Conservation (phyloP, 2,329 filamentous ascomycete genomes). For the Talaromyces amestolkiae region DNA sequence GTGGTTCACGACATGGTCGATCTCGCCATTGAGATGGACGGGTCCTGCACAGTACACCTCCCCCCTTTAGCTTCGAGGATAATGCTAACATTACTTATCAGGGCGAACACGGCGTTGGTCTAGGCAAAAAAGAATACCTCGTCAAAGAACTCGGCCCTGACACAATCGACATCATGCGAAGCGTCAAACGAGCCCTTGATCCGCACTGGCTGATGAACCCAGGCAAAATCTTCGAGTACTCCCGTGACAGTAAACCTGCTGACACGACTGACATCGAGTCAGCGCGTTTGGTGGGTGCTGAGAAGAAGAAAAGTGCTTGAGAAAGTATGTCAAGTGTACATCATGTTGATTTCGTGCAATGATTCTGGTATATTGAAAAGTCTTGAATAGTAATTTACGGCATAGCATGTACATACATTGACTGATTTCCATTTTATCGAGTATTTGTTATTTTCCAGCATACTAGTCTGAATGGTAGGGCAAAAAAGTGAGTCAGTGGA, state of each 20-base stretch:
- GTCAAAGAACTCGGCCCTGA: conserved; percentile 75
- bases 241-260: conserved; percentile 15
- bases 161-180: conserved; percentile 79
- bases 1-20: conserved; percentile 89
- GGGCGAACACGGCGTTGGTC: conserved; percentile 80
- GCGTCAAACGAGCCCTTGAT: conserved; percentile 78
- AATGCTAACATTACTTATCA: not conserved
- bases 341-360: not conserved
- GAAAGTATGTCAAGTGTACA: not conserved
- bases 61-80: too few relatives aligned
- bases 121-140: conserved; percentile 80
- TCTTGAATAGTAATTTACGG: not conserved
- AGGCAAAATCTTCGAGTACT: conserved; percentile 80
- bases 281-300: conserved; percentile 16
- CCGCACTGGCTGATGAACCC: conserved; percentile 88
- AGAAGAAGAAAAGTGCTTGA: conserved; percentile 21
- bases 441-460: not conserved
- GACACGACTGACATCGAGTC: conserved; percentile 15
- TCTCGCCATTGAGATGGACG: conserved; percentile 89
- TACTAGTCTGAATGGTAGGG: too few relatives aligned
- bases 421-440: not conserved
- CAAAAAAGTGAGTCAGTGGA: not conserved
- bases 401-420: not conserved
- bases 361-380: not conserved
- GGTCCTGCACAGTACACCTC: conserved; percentile 67